These are phyloP conservation scores for Nyssa sinensis DNA, from an alignment of 148 eudicot species.

Conservation along the genomic window DNA sequence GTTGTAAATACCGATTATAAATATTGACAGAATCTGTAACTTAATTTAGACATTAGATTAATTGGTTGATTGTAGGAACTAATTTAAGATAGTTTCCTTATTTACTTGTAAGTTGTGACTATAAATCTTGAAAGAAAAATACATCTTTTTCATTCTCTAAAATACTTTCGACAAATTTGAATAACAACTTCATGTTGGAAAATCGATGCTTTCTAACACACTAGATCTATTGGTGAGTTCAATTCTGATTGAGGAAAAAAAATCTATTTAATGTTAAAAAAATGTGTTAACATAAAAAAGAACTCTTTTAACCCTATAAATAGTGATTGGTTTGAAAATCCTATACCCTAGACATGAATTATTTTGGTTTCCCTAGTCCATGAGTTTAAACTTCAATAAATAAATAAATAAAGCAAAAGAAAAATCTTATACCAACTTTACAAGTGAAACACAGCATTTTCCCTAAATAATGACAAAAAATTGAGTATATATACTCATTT, in stretches of 20 bases:
- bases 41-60: no score
- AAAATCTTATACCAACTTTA: neutral
- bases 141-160: no score
- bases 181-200: no score
- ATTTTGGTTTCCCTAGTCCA: neutral
- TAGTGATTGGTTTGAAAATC: no score
- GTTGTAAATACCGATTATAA: no score
- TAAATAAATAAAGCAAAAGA: neutral
- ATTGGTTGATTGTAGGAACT: no score
- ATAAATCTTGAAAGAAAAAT: no score
- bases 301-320: neutral
- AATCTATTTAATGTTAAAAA: neutral
- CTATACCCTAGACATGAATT: neutral
- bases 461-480: neutral
- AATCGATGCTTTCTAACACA: no score
- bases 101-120: no score
- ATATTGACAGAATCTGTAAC: no score
- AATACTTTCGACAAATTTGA: no score
- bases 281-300: neutral
- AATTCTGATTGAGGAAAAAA: neutral
- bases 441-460: constrained; percentile 11
- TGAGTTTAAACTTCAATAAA: neutral
- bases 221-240: neutral
- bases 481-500: neutral
- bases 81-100: no score